Evolutionary conservation across 1,284 basidiomycete species (phyloP).

Genomic region (Rhodotorula glutinis): DNA sequence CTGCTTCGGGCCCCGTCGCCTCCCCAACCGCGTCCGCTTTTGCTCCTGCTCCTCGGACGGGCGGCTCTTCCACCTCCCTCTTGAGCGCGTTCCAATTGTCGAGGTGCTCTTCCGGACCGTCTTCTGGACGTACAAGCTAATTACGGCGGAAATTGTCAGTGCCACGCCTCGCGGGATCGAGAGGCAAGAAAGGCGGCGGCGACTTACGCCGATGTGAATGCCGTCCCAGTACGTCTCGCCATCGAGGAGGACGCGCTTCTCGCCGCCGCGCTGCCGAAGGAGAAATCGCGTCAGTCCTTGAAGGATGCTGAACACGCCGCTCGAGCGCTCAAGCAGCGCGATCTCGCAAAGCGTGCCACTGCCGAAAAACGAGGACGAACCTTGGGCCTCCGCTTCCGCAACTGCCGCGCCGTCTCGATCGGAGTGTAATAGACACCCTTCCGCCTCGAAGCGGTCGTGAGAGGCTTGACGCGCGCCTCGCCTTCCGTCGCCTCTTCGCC

Average conservation of each 20-base stretch:
- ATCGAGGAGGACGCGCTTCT: slow-evolving; percentile 23
- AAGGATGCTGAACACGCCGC: neutral
- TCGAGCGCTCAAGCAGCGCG: neutral
- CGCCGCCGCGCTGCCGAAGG: slow-evolving; percentile 28
- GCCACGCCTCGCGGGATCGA: too few species aligned
- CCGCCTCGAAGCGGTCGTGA: slow-evolving; percentile 13
- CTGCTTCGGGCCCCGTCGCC: neutral
- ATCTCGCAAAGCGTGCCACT: too few species aligned
- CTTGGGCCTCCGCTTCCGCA: slow-evolving; percentile 34
- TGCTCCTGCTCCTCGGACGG: neutral
- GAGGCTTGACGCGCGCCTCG: slow-evolving; percentile 12
- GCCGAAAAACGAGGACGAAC: slow-evolving; percentile 5
- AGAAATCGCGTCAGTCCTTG: neutral
- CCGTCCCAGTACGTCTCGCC: slow-evolving; percentile 37
- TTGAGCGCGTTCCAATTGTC: too few species aligned
- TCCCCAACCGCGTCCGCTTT: neutral
- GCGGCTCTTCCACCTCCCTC: neutral
- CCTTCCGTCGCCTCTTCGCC: slow-evolving; percentile 19
- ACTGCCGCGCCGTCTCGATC: slow-evolving; percentile 10
- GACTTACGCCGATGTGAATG: slow-evolving; percentile 23
- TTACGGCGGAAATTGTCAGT: too few species aligned
- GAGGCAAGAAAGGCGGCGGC: too few species aligned
- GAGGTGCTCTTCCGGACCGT: too few species aligned
- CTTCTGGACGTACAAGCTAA: too few species aligned
- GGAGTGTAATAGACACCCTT: slow-evolving; percentile 38